Evolutionary conservation across 768 basidiomycete genomes (phyloP).

Genomic region (Calocera viscosa): DNA sequence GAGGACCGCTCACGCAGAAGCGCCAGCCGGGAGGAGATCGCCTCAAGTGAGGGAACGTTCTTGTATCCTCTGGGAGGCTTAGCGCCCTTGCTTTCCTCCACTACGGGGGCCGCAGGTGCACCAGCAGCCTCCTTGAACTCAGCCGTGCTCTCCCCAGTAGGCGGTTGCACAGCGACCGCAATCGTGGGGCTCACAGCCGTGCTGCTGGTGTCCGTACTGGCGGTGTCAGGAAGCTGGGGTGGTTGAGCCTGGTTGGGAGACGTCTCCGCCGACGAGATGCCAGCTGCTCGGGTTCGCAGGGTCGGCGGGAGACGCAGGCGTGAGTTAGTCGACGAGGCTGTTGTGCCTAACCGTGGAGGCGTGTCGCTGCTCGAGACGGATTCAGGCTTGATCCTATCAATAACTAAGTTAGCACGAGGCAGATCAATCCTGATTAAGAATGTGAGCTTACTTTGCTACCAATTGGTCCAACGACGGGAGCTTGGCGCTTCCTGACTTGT

Average conservation of each 20-base stretch:
- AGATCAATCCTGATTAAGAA: background rate
- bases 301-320: background rate
- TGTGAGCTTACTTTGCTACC: background rate
- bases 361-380: background rate
- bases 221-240: background rate
- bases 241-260: background rate
- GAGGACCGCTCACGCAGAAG: slow-evolving; percentile 54
- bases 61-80: slow-evolving; percentile 57
- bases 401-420: background rate
- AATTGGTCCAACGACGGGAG: background rate
- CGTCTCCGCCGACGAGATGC: background rate
- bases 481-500: background rate
- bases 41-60: slow-evolving; percentile 76
- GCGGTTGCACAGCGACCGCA: background rate
- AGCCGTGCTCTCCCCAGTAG: background rate
- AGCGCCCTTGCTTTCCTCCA: slow-evolving; percentile 23
- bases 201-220: background rate
- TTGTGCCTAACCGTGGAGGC: background rate
- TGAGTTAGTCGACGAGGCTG: background rate
- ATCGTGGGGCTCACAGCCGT: background rate
- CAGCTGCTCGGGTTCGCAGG: background rate
- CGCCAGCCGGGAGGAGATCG: slow-evolving; percentile 67
- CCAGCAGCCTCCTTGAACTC: background rate
- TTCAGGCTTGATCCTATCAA: slow-evolving; percentile 2
- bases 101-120: background rate